Percentiles rank a stretch among this genome's conserved stretches.
Conservation (phyloP, 345 rosid species). For the Arabidopsis thaliana region DNA sequence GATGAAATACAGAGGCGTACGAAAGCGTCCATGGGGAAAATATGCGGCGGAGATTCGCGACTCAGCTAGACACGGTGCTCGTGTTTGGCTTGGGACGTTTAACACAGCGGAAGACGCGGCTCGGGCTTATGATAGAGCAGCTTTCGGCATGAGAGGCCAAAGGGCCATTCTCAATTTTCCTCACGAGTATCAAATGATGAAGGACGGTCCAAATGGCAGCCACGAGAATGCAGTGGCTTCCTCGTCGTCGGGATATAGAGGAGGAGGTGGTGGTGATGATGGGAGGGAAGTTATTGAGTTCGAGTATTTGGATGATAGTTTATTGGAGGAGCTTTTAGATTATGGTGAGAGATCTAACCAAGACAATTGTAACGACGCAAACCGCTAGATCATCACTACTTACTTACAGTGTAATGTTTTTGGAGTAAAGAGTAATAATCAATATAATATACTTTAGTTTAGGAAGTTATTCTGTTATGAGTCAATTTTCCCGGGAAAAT, state of each 20-base stretch:
- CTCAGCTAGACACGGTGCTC: constrained; percentile 66
- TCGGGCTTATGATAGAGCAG: constrained; percentile 66
- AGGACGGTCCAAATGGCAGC: constrained; percentile 25
- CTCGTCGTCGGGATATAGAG: constrained; percentile 16
- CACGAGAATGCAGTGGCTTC: constrained; percentile 37
- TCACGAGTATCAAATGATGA: constrained; percentile 51
- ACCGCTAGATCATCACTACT: constrained; percentile 8
- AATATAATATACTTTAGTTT: too few relatives aligned
- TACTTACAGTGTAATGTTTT: neutral
- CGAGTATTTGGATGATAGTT: constrained; percentile 69
- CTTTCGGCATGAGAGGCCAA: constrained; percentile 60
- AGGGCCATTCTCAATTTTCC: constrained; percentile 72
- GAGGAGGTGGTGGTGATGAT: constrained; percentile 29
- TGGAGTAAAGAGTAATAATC: neutral
- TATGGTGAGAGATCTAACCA: constrained; percentile 38
- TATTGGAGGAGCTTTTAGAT: constrained; percentile 78
- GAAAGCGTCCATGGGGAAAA: constrained; percentile 84
- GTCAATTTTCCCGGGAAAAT: constrained; percentile 10
- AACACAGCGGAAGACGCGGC: constrained; percentile 67
- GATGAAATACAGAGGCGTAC: constrained; percentile 67
- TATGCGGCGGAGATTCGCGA: constrained; percentile 87
- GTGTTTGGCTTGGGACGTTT: constrained; percentile 76
- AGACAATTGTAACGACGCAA: constrained; percentile 4
- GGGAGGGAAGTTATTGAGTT: constrained; percentile 67
- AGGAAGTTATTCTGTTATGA: neutral